A percentile compares a stretch with the other conserved stretches of the same genome.
Conservation (phyloP, 108 stramenopile species). For the Cyclotella kingstonii region DNA sequence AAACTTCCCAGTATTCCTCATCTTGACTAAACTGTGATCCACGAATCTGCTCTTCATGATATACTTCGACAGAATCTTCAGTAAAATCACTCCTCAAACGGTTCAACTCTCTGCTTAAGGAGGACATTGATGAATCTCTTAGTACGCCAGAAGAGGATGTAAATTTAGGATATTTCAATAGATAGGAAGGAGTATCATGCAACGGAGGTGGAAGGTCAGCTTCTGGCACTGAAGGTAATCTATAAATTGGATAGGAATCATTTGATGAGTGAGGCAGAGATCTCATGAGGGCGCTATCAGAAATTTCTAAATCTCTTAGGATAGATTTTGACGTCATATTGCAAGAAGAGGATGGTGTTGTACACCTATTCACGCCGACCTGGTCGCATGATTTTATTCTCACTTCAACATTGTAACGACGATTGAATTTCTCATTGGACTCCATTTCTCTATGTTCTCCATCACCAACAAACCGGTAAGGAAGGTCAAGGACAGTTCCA, state of each 20-base stretch:
- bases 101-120: not conserved
- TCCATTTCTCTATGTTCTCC: slow-evolving; percentile 49
- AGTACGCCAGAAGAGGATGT: no score
- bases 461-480: slow-evolving; percentile 59
- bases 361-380: not conserved
- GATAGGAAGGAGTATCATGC: slow-evolving; percentile 3
- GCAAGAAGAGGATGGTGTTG: not conserved
- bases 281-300: not conserved
- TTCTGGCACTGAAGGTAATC: slow-evolving; percentile 3
- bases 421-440: slow-evolving; percentile 19
- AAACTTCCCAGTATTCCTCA: slow-evolving; percentile 7
- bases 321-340: not conserved
- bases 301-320: not conserved
- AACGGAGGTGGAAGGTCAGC: slow-evolving; percentile 3
- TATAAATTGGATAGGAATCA: not conserved
- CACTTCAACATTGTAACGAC: no score
- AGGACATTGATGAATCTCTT: no score
- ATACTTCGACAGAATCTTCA: no score
- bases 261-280: not conserved
- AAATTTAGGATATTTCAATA: not conserved
- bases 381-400: no score
- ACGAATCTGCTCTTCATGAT: not conserved
- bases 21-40: not conserved
- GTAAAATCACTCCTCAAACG: no score
- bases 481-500: slow-evolving; percentile 78